Conservation (phyloP, 352 stramenopile species). For the Phytopythium montanum region DNA sequence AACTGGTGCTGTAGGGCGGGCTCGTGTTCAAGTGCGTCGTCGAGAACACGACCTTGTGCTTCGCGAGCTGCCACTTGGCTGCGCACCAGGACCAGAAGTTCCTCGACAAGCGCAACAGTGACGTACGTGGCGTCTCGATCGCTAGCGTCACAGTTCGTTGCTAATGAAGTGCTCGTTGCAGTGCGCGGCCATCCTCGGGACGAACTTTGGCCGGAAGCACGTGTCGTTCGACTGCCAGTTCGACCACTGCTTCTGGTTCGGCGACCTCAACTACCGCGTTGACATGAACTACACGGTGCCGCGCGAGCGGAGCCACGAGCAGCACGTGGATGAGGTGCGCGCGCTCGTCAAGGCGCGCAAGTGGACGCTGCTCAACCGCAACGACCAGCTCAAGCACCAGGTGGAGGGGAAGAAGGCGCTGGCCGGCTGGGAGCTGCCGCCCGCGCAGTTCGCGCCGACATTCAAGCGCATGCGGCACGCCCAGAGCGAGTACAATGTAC, state of each 20-base stretch:
- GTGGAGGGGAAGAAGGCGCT: constrained; percentile 55
- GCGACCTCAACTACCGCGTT: constrained; percentile 86
- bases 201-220: constrained; percentile 60
- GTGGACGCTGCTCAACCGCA: constrained; percentile 54
- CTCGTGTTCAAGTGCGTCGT: constrained; percentile 75
- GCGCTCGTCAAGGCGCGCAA: constrained; percentile 56
- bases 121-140: constrained; percentile 36
- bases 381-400: constrained; percentile 78
- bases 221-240: constrained; percentile 77
- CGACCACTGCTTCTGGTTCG: constrained; percentile 86
- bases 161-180: constrained; percentile 13
- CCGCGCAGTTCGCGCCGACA: constrained; percentile 69
- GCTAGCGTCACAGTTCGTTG: background rate
- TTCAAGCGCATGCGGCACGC: constrained; percentile 78
- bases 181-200: constrained; percentile 72
- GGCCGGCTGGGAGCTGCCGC: constrained; percentile 53
- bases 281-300: constrained; percentile 58
- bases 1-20: constrained; percentile 40
- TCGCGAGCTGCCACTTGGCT: constrained; percentile 83
- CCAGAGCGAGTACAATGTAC: constrained; percentile 39
- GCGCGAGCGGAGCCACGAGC: constrained; percentile 46
- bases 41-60: constrained; percentile 80
- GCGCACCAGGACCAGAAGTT: constrained; percentile 86
- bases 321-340: constrained; percentile 67
- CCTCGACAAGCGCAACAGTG: constrained; percentile 78